phyloP scores from a whole-genome alignment of 2,329 filamentous ascomycete genomes.

The Talaromyces sp. region DNA sequence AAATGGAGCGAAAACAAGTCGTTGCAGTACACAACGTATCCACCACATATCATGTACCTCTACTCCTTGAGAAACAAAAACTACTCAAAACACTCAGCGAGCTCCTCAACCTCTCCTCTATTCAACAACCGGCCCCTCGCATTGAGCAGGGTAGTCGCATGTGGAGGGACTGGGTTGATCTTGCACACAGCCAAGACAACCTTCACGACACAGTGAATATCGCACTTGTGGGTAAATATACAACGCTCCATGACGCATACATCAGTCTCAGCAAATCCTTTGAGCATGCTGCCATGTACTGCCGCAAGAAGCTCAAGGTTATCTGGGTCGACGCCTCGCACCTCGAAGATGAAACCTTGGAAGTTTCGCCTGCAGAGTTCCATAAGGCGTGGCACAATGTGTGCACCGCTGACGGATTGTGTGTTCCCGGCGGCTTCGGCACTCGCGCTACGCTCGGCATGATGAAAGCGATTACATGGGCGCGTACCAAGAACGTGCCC shows the following conservation, averaged over 20 bases:
- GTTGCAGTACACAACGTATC: constrained; percentile 82
- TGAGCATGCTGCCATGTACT: constrained; percentile 88
- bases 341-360: constrained; percentile 65
- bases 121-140: constrained; percentile 53
- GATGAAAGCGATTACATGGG: constrained; percentile 83
- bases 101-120: constrained; percentile 61
- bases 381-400: constrained; percentile 48
- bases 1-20: constrained; percentile 80
- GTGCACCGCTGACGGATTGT: constrained; percentile 57
- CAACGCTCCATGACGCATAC: constrained; percentile 79
- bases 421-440: constrained; percentile 71
- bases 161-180: constrained; percentile 74
- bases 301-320: constrained; percentile 72
- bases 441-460: constrained; percentile 81
- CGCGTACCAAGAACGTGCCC: constrained; percentile 73
- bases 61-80: constrained; percentile 82
- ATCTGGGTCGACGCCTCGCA: constrained; percentile 82
- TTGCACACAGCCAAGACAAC: constrained; percentile 65
- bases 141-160: constrained; percentile 63
- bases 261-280: constrained; percentile 79
- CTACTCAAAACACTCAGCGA: constrained; percentile 65
- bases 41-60: constrained; percentile 89
- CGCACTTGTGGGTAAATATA: constrained; percentile 90
- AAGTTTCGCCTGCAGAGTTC: constrained; percentile 66
- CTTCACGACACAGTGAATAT: constrained; percentile 63